Evolutionary conservation across 106 monocot species (phyloP).

Genomic region (Phalaenopsis aphrodite): DNA sequence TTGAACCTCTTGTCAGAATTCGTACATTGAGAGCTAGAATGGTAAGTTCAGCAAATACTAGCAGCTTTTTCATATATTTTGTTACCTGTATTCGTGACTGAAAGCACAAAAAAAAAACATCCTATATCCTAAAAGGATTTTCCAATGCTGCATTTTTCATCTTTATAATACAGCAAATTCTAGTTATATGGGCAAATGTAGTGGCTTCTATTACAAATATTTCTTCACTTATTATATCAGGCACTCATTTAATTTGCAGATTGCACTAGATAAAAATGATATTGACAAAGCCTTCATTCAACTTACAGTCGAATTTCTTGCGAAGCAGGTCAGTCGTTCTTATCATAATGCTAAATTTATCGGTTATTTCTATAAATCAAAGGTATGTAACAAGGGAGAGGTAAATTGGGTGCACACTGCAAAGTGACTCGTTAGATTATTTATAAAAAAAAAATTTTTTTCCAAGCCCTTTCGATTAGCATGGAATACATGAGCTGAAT

Average conservation of each 20-base stretch:
- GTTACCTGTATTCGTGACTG: background rate
- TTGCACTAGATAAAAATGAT: slow-evolving; percentile 90
- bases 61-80: background rate
- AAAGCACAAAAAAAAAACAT: background rate
- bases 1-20: slow-evolving; percentile 62
- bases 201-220: background rate
- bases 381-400: no score
- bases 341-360: background rate
- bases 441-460: no score
- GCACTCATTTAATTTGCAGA: slow-evolving; percentile 38
- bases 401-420: no score
- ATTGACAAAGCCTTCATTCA: slow-evolving; percentile 88
- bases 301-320: slow-evolving; percentile 71
- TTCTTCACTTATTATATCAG: background rate
- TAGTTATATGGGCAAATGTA: background rate
- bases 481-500: no score
- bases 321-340: slow-evolving; percentile 58
- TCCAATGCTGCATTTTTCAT: background rate
- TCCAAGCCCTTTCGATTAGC: no score
- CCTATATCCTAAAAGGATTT: background rate
- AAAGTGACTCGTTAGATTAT: no score
- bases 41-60: slow-evolving; percentile 34
- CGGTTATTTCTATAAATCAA: background rate
- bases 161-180: background rate
- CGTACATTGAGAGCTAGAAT: slow-evolving; percentile 88